A percentile compares a stretch with the other conserved stretches of the same genome.
These are phyloP conservation scores for Arachis hypogaea DNA, from an alignment of 306 rosid genomes.

Conservation along the genomic window DNA sequence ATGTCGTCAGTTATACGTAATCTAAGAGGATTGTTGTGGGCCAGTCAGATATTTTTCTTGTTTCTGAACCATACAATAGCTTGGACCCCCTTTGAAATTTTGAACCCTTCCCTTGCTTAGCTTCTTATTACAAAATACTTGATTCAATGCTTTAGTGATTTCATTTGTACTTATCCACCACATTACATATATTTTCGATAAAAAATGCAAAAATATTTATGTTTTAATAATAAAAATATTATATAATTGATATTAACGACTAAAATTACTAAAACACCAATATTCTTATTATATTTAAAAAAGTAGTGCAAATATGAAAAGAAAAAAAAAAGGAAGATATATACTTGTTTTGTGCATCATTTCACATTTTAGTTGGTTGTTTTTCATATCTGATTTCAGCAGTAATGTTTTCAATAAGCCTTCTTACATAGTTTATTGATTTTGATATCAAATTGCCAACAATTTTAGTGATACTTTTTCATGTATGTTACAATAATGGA, in stretches of 20 bases:
- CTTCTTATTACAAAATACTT: too few species aligned
- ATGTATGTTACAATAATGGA: background rate
- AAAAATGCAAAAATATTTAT: too few species aligned
- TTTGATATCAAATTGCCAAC: background rate
- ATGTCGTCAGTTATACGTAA: slow-evolving; percentile 2
- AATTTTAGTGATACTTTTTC: background rate
- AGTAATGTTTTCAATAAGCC: background rate
- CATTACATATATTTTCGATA: too few species aligned
- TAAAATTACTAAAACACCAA: too few species aligned
- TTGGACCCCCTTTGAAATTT: slow-evolving; percentile 20
- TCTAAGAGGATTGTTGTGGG: background rate
- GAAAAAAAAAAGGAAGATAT: too few species aligned
- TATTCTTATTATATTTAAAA: too few species aligned
- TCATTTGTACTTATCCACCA: background rate
- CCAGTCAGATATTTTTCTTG: background rate
- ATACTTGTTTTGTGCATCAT: too few species aligned
- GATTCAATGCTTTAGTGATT: background rate
- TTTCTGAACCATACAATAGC: background rate
- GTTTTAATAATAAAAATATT: too few species aligned
- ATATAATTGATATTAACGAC: too few species aligned
- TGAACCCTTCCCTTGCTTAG: background rate
- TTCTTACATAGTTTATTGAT: background rate
- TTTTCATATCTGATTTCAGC: background rate
- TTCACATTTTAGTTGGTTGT: too few species aligned
- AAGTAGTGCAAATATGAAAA: too few species aligned